Base-by-base conservation (phyloP, 148 eudicot species). In the Rhododendron williamsianum region DNA sequence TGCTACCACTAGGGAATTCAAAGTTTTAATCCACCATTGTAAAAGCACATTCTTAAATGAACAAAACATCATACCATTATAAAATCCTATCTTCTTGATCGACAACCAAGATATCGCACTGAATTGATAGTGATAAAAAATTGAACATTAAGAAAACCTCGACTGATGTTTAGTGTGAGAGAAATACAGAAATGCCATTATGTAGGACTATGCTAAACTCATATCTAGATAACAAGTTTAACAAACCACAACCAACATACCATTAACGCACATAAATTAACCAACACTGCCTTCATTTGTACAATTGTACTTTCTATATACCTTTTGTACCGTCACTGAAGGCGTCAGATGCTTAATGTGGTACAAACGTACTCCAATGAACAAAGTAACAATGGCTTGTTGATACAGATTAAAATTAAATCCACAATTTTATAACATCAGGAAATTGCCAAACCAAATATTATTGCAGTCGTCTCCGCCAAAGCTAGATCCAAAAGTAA, bases 161-260 rank as follows among this genome's bases (percentile, higher is more conserved):
- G 65, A 51, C 82, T 30, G 63, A 80, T 78, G 15, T 78, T 80
- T 51, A 80, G 35, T n/a, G 6, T 78, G 33, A 78, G 18, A 78
- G 35, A 27, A 18, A 12, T 2, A 9, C 7, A 13, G 49, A 41
- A 45, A 78, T 78, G 13, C 81, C 27, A 45, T 78, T 3, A 23
- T 10, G 33, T 23, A 23, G 33, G 33, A 74, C 78, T 18, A 6
- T 11, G 36, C 58, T 9, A 18, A 15, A 3, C 21, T 36, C 7
- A 56, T 3, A 78, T 43, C 54, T 12, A 76, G 49, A 46, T 45
- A 16, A 78, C 52, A 11, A 78, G 15, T 45, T 76, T n/a, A 49
- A 45, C 13, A 23, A 45, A 78, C 49, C 27, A n/a, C 81, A 78
- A 46, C n/a, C 52, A 23, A 43, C 41, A 48, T 23, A 78, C 81